phyloP scores from a whole-genome alignment of 208 protist genomes.

The Spongospora subterranea region DNA sequence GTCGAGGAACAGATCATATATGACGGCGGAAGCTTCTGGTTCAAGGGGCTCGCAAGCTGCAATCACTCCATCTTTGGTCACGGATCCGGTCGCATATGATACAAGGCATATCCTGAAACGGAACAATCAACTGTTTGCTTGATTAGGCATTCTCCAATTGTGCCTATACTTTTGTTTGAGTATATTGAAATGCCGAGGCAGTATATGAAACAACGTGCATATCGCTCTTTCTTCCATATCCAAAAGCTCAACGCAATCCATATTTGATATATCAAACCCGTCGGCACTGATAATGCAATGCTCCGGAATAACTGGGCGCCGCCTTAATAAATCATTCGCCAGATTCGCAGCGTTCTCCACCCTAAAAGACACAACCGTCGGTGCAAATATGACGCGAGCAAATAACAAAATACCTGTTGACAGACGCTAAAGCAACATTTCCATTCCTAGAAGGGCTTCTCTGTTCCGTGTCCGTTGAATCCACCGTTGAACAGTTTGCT shows the following conservation, averaged over 20 bases:
- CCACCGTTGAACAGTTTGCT: background rate
- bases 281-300: slow-evolving; percentile 1
- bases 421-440: background rate
- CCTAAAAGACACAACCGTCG: background rate
- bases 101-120: background rate
- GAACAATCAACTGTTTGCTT: background rate
- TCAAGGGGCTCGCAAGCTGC: background rate
- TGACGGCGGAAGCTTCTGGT: background rate
- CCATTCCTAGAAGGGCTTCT: background rate
- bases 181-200: slow-evolving; percentile 49
- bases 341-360: background rate
- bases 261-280: slow-evolving; percentile 30
- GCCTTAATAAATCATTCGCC: slow-evolving; percentile 43
- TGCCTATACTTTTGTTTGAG: background rate
- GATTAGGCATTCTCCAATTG: background rate
- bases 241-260: slow-evolving; percentile 32
- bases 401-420: background rate
- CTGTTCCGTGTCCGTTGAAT: background rate
- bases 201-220: slow-evolving; percentile 11
- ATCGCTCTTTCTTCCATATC: slow-evolving; percentile 23
- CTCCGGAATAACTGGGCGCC: slow-evolving; percentile 38
- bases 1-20: slow-evolving; percentile 26
- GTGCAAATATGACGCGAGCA: background rate
- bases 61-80: background rate
- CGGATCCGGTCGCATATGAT: background rate